Evolutionary conservation across 768 basidiomycete species (phyloP).

Genomic region (Lactifluus piperatus): DNA sequence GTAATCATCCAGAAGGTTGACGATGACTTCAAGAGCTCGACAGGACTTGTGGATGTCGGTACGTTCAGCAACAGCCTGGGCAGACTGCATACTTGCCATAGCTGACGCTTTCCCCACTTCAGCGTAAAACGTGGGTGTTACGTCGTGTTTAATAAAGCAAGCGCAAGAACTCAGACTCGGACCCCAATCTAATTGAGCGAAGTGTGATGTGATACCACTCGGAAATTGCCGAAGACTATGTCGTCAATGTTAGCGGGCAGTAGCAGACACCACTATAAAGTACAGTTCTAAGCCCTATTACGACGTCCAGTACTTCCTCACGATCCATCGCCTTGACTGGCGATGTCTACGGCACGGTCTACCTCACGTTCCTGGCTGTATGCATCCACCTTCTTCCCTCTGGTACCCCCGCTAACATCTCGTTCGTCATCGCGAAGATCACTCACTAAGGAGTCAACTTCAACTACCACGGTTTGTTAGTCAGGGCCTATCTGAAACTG

Average conservation of each 20-base stretch:
- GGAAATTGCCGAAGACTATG: constrained; percentile 8
- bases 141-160: background rate
- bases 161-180: no score
- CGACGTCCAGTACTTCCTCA: background rate
- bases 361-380: constrained; percentile 11
- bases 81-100: constrained; percentile 17
- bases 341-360: background rate
- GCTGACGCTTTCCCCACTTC: background rate
- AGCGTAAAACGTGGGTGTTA: background rate
- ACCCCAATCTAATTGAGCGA: background rate
- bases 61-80: constrained; percentile 43
- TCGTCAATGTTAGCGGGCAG: no score
- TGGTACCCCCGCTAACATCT: background rate
- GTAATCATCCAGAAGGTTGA: constrained; percentile 63
- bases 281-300: background rate
- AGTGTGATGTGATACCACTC: background rate
- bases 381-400: constrained; percentile 3
- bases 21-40: constrained; percentile 61
- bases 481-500: background rate
- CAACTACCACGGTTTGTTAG: background rate
- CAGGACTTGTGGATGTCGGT: constrained; percentile 74
- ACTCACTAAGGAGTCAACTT: background rate
- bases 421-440: constrained; percentile 9
- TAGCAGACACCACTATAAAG: background rate
- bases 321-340: background rate